A percentile compares a stretch with the other conserved stretches of the same genome.
Evolutionary conservation across 2,329 filamentous ascomycete genomes (phyloP).

Genomic region (Fusarium succisae): DNA sequence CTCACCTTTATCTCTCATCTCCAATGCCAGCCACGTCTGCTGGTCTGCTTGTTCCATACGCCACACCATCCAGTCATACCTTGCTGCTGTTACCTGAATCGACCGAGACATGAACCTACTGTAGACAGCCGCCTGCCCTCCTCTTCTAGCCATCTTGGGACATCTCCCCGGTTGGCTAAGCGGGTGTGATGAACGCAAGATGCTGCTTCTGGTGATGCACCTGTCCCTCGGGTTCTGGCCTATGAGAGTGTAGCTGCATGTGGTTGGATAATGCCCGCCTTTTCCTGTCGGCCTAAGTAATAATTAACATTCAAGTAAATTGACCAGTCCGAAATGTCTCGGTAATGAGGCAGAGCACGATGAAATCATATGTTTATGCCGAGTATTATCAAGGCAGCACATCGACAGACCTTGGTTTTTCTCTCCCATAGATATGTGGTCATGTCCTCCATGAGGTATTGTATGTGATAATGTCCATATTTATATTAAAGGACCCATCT

Average conservation of each 20-base stretch:
- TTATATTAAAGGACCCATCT: constrained; percentile 11
- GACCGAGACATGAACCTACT: constrained; percentile 4
- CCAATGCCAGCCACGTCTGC: constrained; percentile 33
- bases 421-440: not conserved
- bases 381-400: not conserved
- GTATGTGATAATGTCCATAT: constrained; percentile 2
- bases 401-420: not conserved
- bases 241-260: constrained; percentile 6
- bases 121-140: constrained; percentile 20
- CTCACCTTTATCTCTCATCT: constrained; percentile 22
- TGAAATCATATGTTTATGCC: not conserved
- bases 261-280: constrained; percentile 17
- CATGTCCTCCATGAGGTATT: not conserved
- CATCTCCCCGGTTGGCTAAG: constrained; percentile 31
- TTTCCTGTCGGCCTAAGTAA: not conserved
- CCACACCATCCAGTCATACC: constrained; percentile 20
- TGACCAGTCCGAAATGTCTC: constrained; percentile 13
- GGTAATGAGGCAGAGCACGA: constrained; percentile 6
- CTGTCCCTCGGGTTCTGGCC: constrained; percentile 20
- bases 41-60: constrained; percentile 21
- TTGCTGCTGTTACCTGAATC: constrained; percentile 16
- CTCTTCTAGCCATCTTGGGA: constrained; percentile 31
- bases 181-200: constrained; percentile 33
- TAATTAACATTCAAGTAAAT: not conserved
- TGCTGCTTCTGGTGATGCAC: constrained; percentile 33